These are phyloP conservation scores for Penicillium nucicola DNA, from an alignment of 495 filamentous ascomycete species.

Conservation along the genomic window DNA sequence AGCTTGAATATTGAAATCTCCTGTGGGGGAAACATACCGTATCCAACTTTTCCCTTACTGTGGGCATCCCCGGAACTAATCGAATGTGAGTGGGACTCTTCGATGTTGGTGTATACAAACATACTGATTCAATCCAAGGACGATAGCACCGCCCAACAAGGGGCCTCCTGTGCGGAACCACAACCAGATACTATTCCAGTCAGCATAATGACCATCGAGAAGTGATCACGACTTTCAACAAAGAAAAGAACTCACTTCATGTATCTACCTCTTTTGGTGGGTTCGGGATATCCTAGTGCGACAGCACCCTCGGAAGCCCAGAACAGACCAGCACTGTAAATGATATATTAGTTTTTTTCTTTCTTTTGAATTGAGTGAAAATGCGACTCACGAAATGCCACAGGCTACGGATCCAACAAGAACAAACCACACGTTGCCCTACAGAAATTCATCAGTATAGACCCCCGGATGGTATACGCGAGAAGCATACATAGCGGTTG, in stretches of 20 bases:
- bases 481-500: conserved; percentile 48
- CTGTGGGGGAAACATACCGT: conserved; percentile 10
- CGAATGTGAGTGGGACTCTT: conserved; percentile 21
- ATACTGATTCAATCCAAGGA: conserved; percentile 55
- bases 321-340: conserved; percentile 52
- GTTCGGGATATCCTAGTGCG: conserved; percentile 60
- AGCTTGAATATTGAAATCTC: background rate
- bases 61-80: conserved; percentile 13
- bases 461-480: no score
- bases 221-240: background rate
- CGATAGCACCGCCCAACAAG: conserved; percentile 59
- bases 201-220: background rate
- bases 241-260: conserved; percentile 32
- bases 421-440: conserved; percentile 60
- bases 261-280: conserved; percentile 53
- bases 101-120: background rate
- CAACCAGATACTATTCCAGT: conserved; percentile 50
- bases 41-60: conserved; percentile 27
- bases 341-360: background rate
- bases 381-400: conserved; percentile 48
- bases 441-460: background rate
- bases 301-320: conserved; percentile 65
- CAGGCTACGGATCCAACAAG: conserved; percentile 61
- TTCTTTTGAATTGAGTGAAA: background rate
- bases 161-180: conserved; percentile 57